Conservation (phyloP, 345 rosid species). For the Hypericum perforatum region DNA sequence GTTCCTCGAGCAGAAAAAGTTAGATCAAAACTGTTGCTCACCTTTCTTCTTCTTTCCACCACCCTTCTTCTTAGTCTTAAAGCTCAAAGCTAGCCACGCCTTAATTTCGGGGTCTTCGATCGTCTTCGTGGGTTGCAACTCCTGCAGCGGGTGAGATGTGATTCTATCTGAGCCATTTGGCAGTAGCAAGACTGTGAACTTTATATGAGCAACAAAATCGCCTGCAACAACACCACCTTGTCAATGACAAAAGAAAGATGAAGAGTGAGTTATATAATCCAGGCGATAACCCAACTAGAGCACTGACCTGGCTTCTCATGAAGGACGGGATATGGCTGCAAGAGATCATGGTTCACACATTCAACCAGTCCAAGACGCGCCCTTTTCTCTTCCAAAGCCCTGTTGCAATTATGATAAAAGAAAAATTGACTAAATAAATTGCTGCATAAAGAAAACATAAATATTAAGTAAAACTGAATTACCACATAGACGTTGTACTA, state of each 20-base stretch:
- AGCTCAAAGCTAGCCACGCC: constrained; percentile 90
- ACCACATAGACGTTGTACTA: constrained; percentile 6
- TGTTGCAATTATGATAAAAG: constrained; percentile 15
- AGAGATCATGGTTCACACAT: constrained; percentile 89
- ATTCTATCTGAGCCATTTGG: constrained; percentile 93
- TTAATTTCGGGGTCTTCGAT: constrained; percentile 88
- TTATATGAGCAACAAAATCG: constrained; percentile 79
- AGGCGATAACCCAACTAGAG: neutral
- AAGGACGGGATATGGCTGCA: constrained; percentile 96
- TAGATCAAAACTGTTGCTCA: constrained; percentile 8
- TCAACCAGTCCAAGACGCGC: constrained; percentile 89
- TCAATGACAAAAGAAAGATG: neutral
- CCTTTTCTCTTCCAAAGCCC: constrained; percentile 97
- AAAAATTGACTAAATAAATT: neutral
- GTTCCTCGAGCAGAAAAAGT: too few species aligned
- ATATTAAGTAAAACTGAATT: neutral
- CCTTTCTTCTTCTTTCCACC: constrained; percentile 99
- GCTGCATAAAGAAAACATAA: too few species aligned
- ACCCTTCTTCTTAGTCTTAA: constrained; percentile 85
- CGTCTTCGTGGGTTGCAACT: constrained; percentile 61
- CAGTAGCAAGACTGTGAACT: constrained; percentile 88
- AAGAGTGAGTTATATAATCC: neutral
- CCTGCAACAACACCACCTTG: constrained; percentile 31
- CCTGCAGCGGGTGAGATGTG: constrained; percentile 71
- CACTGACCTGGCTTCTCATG: constrained; percentile 83